Conservation (phyloP, 2,329 filamentous ascomycete species). For the Dactylellina parvicollis region DNA sequence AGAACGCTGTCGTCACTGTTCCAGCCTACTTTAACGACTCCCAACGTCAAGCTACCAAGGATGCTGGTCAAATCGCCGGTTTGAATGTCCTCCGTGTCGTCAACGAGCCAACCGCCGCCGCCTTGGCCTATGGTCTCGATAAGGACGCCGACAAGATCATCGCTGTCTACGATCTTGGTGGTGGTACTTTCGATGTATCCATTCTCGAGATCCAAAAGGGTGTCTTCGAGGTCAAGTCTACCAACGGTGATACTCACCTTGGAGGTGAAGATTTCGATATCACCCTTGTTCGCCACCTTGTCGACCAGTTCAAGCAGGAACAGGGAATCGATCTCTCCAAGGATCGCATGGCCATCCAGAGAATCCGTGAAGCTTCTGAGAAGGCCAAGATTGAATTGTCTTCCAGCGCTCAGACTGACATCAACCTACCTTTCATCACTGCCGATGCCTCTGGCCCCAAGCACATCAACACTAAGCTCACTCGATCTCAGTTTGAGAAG, state of each 20-base stretch:
- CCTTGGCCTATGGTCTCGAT: conserved; percentile 93
- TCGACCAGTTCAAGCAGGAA: conserved; percentile 96
- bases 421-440: conserved; percentile 98
- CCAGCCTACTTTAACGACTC: conserved; percentile 99
- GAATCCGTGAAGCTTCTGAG: conserved; percentile 97
- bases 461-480: conserved; percentile 97
- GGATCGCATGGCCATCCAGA: conserved; percentile 98
- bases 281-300: conserved; percentile 88
- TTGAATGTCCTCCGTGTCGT: conserved; percentile 97
- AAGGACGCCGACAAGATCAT: conserved; percentile 90
- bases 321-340: conserved; percentile 86
- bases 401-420: conserved; percentile 92
- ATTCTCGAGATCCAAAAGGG: conserved; percentile 96
- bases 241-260: conserved; percentile 97
- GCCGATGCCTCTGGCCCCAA: conserved; percentile 94
- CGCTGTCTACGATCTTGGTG: conserved; percentile 96
- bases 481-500: conserved; percentile 88
- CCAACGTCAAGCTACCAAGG: conserved; percentile 97
- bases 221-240: conserved; percentile 99
- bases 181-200: conserved; percentile 99
- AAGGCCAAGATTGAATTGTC: conserved; percentile 99
- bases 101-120: conserved; percentile 96
- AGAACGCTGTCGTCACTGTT: conserved; percentile 97
- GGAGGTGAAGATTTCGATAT: conserved; percentile 99
- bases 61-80: conserved; percentile 94